phyloP scores from a whole-genome alignment of 192 early-diverging fungal genomes.

The Oehlia diaphana region DNA sequence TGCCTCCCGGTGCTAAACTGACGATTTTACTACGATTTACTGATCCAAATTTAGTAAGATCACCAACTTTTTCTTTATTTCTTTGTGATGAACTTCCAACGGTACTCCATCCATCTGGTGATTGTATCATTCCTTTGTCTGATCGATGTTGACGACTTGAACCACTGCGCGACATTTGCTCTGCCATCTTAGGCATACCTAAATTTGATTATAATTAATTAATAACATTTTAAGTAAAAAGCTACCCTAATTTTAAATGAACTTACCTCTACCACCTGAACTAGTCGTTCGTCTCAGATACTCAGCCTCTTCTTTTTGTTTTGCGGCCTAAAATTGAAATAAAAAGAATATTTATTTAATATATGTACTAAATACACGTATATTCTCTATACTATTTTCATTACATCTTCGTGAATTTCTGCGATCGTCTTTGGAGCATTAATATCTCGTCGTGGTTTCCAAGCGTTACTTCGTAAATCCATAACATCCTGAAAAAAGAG shows the following conservation, averaged over 20 bases:
- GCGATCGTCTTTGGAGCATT: conserved; percentile 88
- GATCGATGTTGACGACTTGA: conserved; percentile 49
- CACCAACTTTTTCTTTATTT: conserved; percentile 48
- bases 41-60: conserved; percentile 77
- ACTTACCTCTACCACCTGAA: conserved; percentile 56
- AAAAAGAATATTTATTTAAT: background rate
- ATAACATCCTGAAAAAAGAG: conserved; percentile 65
- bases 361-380: background rate
- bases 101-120: conserved; percentile 73
- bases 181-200: conserved; percentile 59
- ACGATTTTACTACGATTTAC: conserved; percentile 57
- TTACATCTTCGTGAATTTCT: conserved; percentile 80
- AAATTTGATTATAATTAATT: background rate
- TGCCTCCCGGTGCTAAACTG: conserved; percentile 58
- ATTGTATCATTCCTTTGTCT: conserved; percentile 36
- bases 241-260: background rate
- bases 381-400: background rate
- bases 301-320: conserved; percentile 73
- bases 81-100: conserved; percentile 55
- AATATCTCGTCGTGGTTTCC: conserved; percentile 68
- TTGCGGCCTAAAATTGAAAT: conserved; percentile 43
- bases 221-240: background rate
- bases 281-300: conserved; percentile 66
- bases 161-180: conserved; percentile 57
- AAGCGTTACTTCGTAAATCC: conserved; percentile 75